phyloP scores from a whole-genome alignment of 2,329 filamentous ascomycete genomes.

The Cercospora berteroae region DNA sequence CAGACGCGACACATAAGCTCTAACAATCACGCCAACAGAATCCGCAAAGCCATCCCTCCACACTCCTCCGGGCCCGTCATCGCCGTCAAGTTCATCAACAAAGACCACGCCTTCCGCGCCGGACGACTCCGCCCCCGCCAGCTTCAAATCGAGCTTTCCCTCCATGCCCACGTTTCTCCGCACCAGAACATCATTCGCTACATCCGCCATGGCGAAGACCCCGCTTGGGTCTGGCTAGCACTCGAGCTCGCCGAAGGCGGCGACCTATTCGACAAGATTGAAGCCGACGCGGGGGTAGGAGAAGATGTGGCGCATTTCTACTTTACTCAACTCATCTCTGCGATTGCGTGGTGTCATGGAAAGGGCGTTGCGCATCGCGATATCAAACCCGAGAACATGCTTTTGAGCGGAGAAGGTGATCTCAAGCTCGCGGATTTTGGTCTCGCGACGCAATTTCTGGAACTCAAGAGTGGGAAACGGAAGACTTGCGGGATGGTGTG shows the following conservation, averaged over 20 bases:
- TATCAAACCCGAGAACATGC: conserved; percentile 81
- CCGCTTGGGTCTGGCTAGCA: conserved; percentile 90
- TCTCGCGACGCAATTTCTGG: conserved; percentile 88
- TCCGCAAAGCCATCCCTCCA: conserved; percentile 86
- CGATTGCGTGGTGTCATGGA: conserved; percentile 91
- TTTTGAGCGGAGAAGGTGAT: conserved; percentile 78
- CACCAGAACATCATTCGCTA: conserved; percentile 94
- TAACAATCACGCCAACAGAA: conserved; percentile 51
- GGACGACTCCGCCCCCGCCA: conserved; percentile 87
- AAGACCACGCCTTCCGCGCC: conserved; percentile 85
- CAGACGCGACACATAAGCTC: not conserved
- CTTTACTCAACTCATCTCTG: conserved; percentile 86
- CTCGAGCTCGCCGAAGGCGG: conserved; percentile 97
- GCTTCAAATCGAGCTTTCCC: conserved; percentile 83
- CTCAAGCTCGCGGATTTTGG: conserved; percentile 97
- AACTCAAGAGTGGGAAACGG: conserved; percentile 67
- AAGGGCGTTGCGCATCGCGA: conserved; percentile 88
- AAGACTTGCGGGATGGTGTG: conserved; percentile 88
- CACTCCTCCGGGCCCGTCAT: conserved; percentile 72
- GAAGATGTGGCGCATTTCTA: conserved; percentile 96
- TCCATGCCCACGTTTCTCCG: conserved; percentile 77
- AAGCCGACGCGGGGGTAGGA: conserved; percentile 91
- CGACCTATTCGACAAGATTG: conserved; percentile 98
- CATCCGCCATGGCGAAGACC: conserved; percentile 82
- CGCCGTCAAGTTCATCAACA: conserved; percentile 98